Conservation (phyloP, 352 stramenopile species). For the Pythium rhizo-oryzae region DNA sequence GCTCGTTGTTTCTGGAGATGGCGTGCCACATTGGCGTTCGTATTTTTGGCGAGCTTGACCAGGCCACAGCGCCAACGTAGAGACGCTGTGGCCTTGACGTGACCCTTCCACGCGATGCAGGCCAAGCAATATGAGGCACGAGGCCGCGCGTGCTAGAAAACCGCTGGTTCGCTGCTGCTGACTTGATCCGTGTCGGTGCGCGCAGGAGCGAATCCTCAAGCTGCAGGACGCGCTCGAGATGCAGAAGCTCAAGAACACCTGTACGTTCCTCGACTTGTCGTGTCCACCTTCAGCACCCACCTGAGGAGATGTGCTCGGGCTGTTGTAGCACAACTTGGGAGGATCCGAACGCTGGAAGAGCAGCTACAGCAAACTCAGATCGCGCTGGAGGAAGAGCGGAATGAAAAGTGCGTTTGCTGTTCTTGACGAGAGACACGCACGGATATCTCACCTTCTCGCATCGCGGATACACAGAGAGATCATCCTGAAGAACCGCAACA, state of each 20-base stretch:
- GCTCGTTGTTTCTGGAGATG: background rate
- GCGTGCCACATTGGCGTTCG: too few species aligned
- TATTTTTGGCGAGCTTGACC: too few species aligned
- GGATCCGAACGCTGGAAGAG: conserved; percentile 66
- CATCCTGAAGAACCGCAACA: conserved; percentile 71
- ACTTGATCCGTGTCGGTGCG: background rate
- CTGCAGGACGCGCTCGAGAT: conserved; percentile 77
- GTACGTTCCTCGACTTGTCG: conserved; percentile 29
- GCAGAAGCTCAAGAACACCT: conserved; percentile 84
- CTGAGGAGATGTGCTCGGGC: too few species aligned
- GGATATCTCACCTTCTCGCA: background rate
- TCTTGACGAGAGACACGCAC: background rate
- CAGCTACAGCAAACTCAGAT: conserved; percentile 65
- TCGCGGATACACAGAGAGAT: conserved; percentile 37
- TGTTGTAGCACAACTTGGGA: conserved; percentile 55
- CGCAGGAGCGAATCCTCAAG: conserved; percentile 75
- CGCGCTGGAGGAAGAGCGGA: conserved; percentile 66
- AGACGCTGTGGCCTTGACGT: background rate
- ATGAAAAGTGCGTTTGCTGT: conserved; percentile 55
- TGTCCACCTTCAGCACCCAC: background rate
- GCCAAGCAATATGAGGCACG: conserved; percentile 53
- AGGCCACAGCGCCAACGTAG: too few species aligned
- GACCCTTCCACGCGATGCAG: conserved; percentile 39
- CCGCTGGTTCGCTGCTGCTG: background rate
- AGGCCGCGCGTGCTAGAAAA: background rate